Base-by-base conservation (phyloP, 345 rosid species). In the Euphorbia lathyris region DNA sequence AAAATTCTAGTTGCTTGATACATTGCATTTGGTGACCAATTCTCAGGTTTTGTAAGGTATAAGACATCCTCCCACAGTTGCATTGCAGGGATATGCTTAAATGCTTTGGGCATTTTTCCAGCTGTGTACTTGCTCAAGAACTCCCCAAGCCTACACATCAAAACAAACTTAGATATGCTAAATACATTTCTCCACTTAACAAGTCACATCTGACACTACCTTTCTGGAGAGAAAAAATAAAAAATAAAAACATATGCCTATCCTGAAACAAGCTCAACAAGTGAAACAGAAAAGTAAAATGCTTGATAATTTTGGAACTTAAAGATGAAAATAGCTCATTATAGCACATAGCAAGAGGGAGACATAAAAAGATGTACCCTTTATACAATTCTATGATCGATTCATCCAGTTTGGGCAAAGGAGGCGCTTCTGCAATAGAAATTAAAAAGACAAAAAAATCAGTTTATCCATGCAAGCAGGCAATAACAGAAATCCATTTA, bases 11-110 rank as follows among this genome's bases (percentile, higher is more conserved):
- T 95, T 14, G 99, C 97, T 73, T 92, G 96, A 83, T 58, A 92
- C 90, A 92, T 76, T 26, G 97, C 98, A 66, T 84, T 88, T n/a
- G 98, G 94, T 9, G 97, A 87, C 99, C 99, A 95, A 53, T 86
- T 87, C 87, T 87, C 93, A 7, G 99, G 98, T 80, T 95, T 92
- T 13, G 97, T 92, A 63, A 95, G 80, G 82, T 89, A 85, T 66
- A 95, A 73, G 36, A 92, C 83, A 68, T 90, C 97, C 85, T 92
- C 96, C 98, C 98, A 95, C 14, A 79, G 78, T 79, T 82, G 86
- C 79, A 82, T 84, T 11, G 93, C 77, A 47, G 97, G 86, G 38
- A 95, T 86, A 68, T 80, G 88, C 71, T 84, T 88, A 77, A 92
- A 90, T 10, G 97, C 96, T 75, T 92, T 90, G 0, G 97, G 99